Evolutionary conservation across 202 grass and related monocot species (phyloP), one percentile per base, ranked within the genome.

Genomic region (Carex arenaria): DNA sequence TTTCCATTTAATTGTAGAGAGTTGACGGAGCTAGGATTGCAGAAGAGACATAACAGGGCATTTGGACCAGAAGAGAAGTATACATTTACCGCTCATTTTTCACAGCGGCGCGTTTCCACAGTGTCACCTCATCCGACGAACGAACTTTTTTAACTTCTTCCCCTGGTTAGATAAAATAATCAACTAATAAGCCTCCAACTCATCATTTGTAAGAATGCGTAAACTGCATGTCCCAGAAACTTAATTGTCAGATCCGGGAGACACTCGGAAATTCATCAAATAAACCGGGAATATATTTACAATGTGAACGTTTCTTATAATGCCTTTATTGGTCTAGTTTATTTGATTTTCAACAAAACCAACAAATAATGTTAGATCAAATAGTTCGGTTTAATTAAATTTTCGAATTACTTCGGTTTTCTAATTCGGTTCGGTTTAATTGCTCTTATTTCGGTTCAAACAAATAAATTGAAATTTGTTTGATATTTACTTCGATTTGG

Each of bases 51-150:
- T 34, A 36, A 0, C 28, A 19, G 26, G 22, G 28, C 28, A 77
- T 77, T 75, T 19, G n/a, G 59, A 49, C n/a, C 78, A 26, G 12
- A 26, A 80, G 78, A 80, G 57, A 61, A 64, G 65, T 59, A 65
- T 36, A 43, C 51, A 7, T 80, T 80, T 63, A 80, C 78, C 78
- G 78, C 78, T 80, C 78, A 65, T 63, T 64, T 80, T 80, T 80
- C 78, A 80, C 78, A 60, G 78, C 60, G 78, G 77, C 57, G 18
- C 32, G 19, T 34, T 1, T 2, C 56, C 56, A 77, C 28, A 57
- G 52, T 54, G 47, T 9, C 52, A 34, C 73, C 5, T 8, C 8
- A 36, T 77, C 53, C n/a, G 5, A 55, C 28, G 52, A 10, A 55
- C 14, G 23, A 32, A 52, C 19, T 73, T 73, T 72, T 60, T 11